Evolutionary conservation across 108 stramenopile species (phyloP).

Genomic region (Schizochytrium sp.): DNA sequence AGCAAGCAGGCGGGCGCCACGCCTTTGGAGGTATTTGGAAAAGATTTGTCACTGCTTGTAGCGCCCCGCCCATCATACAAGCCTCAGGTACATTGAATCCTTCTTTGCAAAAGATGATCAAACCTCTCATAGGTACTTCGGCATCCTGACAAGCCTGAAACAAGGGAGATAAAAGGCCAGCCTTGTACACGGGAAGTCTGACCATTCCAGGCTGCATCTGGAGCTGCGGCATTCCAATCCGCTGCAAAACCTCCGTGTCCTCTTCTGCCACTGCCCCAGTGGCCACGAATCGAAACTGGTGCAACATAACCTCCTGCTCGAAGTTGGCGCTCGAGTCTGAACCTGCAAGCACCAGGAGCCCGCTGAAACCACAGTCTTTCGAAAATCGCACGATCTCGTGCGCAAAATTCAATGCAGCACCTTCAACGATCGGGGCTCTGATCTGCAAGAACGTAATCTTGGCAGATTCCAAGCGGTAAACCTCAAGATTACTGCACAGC

Average conservation of each 20-base stretch:
- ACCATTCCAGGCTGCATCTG: background rate
- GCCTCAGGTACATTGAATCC: constrained; percentile 53
- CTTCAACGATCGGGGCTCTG: constrained; percentile 57
- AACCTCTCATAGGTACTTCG: background rate
- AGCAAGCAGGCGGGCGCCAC: constrained; percentile 22
- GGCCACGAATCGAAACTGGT: constrained; percentile 25
- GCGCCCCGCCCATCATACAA: constrained; percentile 50
- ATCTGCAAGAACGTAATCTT: constrained; percentile 21
- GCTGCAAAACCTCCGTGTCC: background rate
- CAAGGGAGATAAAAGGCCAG: constrained; percentile 1
- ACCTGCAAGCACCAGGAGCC: background rate
- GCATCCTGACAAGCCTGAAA: background rate
- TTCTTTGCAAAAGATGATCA: constrained; percentile 57
- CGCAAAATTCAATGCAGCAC: background rate
- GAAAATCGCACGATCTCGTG: background rate
- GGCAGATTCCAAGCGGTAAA: background rate
- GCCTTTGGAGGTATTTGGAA: background rate
- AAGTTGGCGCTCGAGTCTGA: constrained; percentile 13
- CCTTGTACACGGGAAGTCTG: constrained; percentile 40
- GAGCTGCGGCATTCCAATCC: background rate
- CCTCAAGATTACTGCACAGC: constrained; percentile 18
- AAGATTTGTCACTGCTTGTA: background rate
- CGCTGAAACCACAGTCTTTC: background rate
- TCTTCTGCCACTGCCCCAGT: background rate
- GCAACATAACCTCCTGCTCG: constrained; percentile 44